phyloP scores from a whole-genome alignment of 2,329 filamentous ascomycete genomes.

The Xylaria sp. region DNA sequence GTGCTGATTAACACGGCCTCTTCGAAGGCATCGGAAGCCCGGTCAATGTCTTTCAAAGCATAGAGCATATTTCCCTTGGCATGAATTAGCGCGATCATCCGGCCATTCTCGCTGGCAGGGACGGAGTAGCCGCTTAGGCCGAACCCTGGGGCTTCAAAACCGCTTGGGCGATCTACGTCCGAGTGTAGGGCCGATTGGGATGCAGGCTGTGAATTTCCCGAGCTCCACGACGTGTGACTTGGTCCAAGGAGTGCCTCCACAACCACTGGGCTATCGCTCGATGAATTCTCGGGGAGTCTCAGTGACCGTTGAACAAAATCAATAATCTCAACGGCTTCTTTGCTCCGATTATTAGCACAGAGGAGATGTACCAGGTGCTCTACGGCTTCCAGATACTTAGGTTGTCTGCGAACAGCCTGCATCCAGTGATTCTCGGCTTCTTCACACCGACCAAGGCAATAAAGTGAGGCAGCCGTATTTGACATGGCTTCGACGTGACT shows the following conservation, averaged over 20 bases:
- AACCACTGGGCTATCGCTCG: conserved; percentile 22
- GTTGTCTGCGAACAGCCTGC: conserved; percentile 82
- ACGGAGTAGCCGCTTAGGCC: conserved; percentile 87
- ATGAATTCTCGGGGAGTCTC: conserved; percentile 58
- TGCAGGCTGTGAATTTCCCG: conserved; percentile 18
- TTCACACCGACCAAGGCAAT: conserved; percentile 82
- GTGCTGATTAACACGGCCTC: conserved; percentile 91
- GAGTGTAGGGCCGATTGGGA: conserved; percentile 31
- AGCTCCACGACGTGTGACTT: conserved; percentile 28
- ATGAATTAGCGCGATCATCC: conserved; percentile 92
- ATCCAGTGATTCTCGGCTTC: conserved; percentile 91
- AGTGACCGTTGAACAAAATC: conserved; percentile 83
- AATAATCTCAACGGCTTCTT: conserved; percentile 89
- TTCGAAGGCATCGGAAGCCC: conserved; percentile 89
- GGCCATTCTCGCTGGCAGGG: conserved; percentile 86
- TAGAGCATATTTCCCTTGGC: conserved; percentile 99
- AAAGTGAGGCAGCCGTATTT: conserved; percentile 88
- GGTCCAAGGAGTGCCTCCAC: conserved; percentile 12
- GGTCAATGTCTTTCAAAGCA: conserved; percentile 81
- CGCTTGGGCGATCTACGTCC: conserved; percentile 30
- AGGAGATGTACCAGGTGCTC: conserved; percentile 92
- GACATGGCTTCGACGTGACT: conserved; percentile 94
- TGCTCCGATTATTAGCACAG: conserved; percentile 81
- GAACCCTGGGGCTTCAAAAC: conserved; percentile 60
- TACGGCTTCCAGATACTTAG: conserved; percentile 92